phyloP scores from a whole-genome alignment of 306 rosid species.

The Vigna hirtella region DNA sequence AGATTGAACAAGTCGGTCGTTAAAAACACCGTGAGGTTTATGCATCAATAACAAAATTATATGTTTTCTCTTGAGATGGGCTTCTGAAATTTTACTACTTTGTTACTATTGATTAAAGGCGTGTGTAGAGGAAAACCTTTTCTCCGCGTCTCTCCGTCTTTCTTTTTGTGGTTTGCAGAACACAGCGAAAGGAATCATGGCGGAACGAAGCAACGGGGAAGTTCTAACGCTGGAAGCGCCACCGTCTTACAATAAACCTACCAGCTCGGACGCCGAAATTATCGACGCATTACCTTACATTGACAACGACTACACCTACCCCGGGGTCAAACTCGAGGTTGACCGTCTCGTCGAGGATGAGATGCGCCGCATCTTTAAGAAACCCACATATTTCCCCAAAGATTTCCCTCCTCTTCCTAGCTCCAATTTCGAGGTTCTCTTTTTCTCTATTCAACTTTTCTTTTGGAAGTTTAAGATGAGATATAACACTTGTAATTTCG shows the following conservation, averaged over 20 bases:
- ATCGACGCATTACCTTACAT: conserved; percentile 95
- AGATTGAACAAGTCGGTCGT: background rate
- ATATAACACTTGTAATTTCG: background rate
- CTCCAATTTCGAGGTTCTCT: conserved; percentile 65
- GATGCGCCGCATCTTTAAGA: conserved; percentile 87
- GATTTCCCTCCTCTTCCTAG: conserved; percentile 87
- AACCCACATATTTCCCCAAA: conserved; percentile 87
- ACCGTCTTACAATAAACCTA: conserved; percentile 58
- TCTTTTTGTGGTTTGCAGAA: no score
- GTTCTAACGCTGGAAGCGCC: conserved; percentile 88
- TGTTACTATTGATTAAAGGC: no score
- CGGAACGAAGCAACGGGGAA: conserved; percentile 49
- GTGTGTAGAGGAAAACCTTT: no score
- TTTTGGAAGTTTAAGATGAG: no score
- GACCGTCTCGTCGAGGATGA: conserved; percentile 91
- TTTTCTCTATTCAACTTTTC: no score
- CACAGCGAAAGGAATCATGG: conserved; percentile 47
- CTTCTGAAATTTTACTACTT: no score
- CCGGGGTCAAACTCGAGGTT: conserved; percentile 76
- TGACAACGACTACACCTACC: conserved; percentile 81
- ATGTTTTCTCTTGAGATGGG: no score
- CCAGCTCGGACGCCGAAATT: conserved; percentile 62
- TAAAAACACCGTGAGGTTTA: no score
- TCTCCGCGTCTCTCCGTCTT: no score
- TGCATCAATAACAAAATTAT: no score